A percentile compares a stretch with the other conserved stretches of the same genome.
Evolutionary conservation across 352 stramenopile genomes (phyloP).

Genomic region (Phytophthora aleatoria): DNA sequence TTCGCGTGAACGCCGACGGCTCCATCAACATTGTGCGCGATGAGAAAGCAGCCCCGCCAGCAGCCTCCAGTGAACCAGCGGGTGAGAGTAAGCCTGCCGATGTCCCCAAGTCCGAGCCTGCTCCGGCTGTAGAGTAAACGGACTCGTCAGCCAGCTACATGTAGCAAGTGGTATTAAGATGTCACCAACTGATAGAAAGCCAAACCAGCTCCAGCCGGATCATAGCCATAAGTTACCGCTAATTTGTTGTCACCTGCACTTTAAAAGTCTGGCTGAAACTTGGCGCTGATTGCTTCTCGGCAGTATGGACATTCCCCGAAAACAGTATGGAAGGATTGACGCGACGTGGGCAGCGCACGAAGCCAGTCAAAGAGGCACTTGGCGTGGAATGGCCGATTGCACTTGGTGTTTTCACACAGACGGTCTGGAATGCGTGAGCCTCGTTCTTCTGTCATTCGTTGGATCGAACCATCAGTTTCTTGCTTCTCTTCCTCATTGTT

Average conservation of each 20-base stretch:
- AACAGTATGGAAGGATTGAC: slow-evolving; percentile 89
- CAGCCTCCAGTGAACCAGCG: slow-evolving; percentile 2
- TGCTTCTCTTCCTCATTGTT: slow-evolving; percentile 11
- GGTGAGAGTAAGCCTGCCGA: slow-evolving; percentile 20
- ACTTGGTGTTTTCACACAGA: slow-evolving; percentile 86
- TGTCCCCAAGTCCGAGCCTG: slow-evolving; percentile 23
- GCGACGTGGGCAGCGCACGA: slow-evolving; percentile 84
- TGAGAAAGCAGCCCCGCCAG: slow-evolving; percentile 4
- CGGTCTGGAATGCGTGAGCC: slow-evolving; percentile 67
- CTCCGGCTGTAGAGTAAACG: slow-evolving; percentile 25
- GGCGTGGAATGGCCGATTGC: slow-evolving; percentile 86
- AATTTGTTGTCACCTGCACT: slow-evolving; percentile 18
- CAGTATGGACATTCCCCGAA: slow-evolving; percentile 93
- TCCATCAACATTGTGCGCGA: slow-evolving; percentile 66
- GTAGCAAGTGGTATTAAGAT: slow-evolving; percentile 21
- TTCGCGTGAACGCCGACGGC: slow-evolving; percentile 64
- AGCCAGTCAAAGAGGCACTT: slow-evolving; percentile 92
- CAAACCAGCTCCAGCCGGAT: slow-evolving; percentile 1
- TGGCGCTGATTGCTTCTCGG: slow-evolving; percentile 85
- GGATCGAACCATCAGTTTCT: not conserved
- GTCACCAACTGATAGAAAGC: slow-evolving; percentile 17
- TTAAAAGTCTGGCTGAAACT: slow-evolving; percentile 48
- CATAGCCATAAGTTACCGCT: slow-evolving; percentile 29
- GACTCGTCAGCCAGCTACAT: slow-evolving; percentile 10
- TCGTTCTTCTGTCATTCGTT: slow-evolving; percentile 7